Evolutionary conservation across 1,139 yeast genomes (phyloP), one percentile per base, ranked within the genome.

Genomic region (Maudiozyma humilis): DNA sequence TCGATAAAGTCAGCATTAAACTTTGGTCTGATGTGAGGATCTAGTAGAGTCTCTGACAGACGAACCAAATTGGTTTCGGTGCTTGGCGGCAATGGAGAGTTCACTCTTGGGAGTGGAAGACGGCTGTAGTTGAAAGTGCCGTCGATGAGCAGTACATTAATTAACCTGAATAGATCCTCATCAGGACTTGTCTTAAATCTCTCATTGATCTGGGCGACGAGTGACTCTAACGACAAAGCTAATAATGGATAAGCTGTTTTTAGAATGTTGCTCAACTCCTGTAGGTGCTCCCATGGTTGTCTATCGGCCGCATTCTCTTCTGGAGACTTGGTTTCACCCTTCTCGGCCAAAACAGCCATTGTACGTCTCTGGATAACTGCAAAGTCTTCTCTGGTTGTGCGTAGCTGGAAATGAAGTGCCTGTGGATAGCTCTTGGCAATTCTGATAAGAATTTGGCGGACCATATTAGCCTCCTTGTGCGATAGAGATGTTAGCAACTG

Each of bases 351-450:
- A 36, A 78, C 72, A 43, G 80, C 84, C 67, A 74, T 63, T 1
- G 82, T 81, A 60, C 86, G 95, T 46, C 93, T 74, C 62, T 87
- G 95, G 45, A 88, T 76, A 7, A 87, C 88, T 3, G 89, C 82
- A 64, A 82, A 86, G 57, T 93, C 98, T 61, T 91, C 99, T 59
- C 84, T 84, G 0, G 97, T 86, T 0, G 98, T 93, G 52, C 98
- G 73, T 58, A 93, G 73, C 59, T 89, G 96, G 79, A 88, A 91
- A 60, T 91, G 97, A 47, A 93, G 72, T 0, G 98, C 96, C 66
- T 93, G 99, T 2, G 99, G 99, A 65, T 85, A 93, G 43, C 88
- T 82, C 69, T 91, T 91, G 1, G 98, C 98, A 59, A 93, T 91
- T 56, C 94, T 75, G 41, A 88, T 82, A 60, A 93, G 73, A 41